These are phyloP conservation scores for Alternaria triticimaculans DNA, from an alignment of 2,329 filamentous ascomycete genomes.

Conservation along the genomic window DNA sequence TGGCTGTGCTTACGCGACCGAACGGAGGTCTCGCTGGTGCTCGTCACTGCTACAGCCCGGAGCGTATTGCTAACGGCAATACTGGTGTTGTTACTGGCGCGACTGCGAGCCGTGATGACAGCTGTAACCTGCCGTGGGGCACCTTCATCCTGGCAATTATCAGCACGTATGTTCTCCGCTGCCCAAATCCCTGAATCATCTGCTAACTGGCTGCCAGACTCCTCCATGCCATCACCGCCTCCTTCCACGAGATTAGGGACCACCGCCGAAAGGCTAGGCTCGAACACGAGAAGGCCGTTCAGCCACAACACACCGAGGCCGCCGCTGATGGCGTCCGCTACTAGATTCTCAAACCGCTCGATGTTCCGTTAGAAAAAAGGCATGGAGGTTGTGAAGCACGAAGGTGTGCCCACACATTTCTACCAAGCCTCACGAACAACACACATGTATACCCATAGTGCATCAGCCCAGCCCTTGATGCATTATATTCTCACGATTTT, in stretches of 20 bases:
- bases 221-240: constrained; percentile 52
- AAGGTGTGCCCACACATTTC: no score
- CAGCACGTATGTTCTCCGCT: constrained; percentile 50
- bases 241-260: constrained; percentile 50
- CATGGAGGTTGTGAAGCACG: not conserved
- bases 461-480: not conserved
- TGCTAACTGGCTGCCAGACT: constrained; percentile 35
- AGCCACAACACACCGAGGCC: constrained; percentile 6
- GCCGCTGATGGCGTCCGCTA: not conserved
- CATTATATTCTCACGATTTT: not conserved
- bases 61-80: constrained; percentile 7
- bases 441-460: not conserved
- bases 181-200: not conserved
- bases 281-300: constrained; percentile 17
- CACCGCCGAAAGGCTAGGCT: constrained; percentile 23
- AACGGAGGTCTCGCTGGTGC: constrained; percentile 44
- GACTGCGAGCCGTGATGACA: constrained; percentile 26
- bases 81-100: constrained; percentile 15
- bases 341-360: not conserved
- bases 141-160: constrained; percentile 55
- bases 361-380: not conserved
- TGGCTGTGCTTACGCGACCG: constrained; percentile 51
- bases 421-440: not conserved
- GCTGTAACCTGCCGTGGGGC: constrained; percentile 53
- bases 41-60: constrained; percentile 38